Percentiles rank a stretch among this genome's conserved stretches.
phyloP scores from a whole-genome alignment of 805 yeast species.

The Kuraishia molischiana region DNA sequence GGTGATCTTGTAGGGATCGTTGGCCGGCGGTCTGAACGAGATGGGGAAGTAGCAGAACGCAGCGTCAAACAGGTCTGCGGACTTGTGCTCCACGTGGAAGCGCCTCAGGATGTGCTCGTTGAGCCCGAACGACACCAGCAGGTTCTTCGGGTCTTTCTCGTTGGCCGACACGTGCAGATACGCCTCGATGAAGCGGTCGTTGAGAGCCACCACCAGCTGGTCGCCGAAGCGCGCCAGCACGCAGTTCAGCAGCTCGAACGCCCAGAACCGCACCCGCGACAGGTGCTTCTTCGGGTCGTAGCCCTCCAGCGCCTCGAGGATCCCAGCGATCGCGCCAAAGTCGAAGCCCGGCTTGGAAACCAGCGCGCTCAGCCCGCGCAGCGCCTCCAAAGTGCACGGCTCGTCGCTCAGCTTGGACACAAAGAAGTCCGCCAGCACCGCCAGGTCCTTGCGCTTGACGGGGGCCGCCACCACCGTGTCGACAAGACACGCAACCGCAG shows the following conservation, averaged over 20 bases:
- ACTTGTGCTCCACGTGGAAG: conserved; percentile 29
- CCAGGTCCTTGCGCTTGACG: conserved; percentile 31
- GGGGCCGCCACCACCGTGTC: conserved; percentile 21
- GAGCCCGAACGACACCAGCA: conserved; percentile 58
- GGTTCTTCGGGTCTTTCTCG: conserved; percentile 91
- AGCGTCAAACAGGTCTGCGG: conserved; percentile 74
- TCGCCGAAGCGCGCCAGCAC: conserved; percentile 21
- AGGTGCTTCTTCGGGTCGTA: conserved; percentile 50
- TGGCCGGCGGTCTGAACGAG: conserved; percentile 84
- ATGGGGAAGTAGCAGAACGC: conserved; percentile 95
- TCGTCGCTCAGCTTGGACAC: conserved; percentile 60
- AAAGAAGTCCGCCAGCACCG: conserved; percentile 47
- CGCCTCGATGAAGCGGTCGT: conserved; percentile 37
- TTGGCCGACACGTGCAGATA: conserved; percentile 69
- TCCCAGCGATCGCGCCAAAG: conserved; percentile 20
- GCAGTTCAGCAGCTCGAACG: conserved; percentile 39
- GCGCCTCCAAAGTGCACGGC: conserved; percentile 37
- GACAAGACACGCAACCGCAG: conserved; percentile 30
- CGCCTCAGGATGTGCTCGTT: conserved; percentile 34
- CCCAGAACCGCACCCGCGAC: conserved; percentile 51
- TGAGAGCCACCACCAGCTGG: conserved; percentile 12
- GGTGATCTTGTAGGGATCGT: conserved; percentile 80
- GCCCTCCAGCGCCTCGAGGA: conserved; percentile 27
- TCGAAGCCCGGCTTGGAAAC: conserved; percentile 40
- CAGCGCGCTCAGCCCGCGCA: conserved; percentile 44